These are phyloP conservation scores for Thalassiosira allenii DNA, from an alignment of 352 stramenopile genomes.

Conservation along the genomic window DNA sequence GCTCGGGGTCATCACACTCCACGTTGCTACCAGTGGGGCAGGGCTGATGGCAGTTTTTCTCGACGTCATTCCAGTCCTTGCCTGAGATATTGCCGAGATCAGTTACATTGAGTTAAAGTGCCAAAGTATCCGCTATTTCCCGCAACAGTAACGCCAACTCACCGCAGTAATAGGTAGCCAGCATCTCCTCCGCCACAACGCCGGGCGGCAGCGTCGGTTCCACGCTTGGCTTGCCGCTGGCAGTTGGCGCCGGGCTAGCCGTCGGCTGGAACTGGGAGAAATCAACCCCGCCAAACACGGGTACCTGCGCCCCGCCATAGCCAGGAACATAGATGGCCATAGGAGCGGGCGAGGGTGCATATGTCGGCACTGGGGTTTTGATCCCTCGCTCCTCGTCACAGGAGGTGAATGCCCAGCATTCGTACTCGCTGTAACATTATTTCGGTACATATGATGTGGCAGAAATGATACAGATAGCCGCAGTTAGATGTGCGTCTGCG, in stretches of 20 bases:
- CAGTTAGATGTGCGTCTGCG: no score
- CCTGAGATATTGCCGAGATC: conserved; percentile 39
- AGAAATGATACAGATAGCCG: no score
- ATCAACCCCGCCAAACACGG: conserved; percentile 61
- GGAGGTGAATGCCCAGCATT: conserved; percentile 69
- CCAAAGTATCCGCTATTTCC: no score
- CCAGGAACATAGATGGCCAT: conserved; percentile 56
- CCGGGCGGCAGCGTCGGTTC: conserved; percentile 54
- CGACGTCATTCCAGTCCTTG: conserved; percentile 83
- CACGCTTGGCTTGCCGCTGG: conserved; percentile 36
- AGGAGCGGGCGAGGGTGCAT: conserved; percentile 23
- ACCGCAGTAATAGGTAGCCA: conserved; percentile 70
- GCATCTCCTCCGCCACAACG: conserved; percentile 45
- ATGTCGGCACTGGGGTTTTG: conserved; percentile 40
- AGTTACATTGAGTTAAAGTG: neutral
- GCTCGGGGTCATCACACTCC: conserved; percentile 69
- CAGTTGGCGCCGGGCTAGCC: conserved; percentile 44
- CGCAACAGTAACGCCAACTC: conserved; percentile 9
- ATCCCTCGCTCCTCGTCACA: conserved; percentile 58
- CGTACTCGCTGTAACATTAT: conserved; percentile 41
- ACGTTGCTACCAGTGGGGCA: conserved; percentile 73
- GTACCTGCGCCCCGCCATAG: conserved; percentile 56
- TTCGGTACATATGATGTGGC: no score
- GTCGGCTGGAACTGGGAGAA: conserved; percentile 41
- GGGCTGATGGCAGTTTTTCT: conserved; percentile 73